Percentiles rank a stretch among this genome's conserved stretches.
These are phyloP conservation scores for Proliferodiscus dingleyae DNA, from an alignment of 2,329 filamentous ascomycete species.

Conservation along the genomic window DNA sequence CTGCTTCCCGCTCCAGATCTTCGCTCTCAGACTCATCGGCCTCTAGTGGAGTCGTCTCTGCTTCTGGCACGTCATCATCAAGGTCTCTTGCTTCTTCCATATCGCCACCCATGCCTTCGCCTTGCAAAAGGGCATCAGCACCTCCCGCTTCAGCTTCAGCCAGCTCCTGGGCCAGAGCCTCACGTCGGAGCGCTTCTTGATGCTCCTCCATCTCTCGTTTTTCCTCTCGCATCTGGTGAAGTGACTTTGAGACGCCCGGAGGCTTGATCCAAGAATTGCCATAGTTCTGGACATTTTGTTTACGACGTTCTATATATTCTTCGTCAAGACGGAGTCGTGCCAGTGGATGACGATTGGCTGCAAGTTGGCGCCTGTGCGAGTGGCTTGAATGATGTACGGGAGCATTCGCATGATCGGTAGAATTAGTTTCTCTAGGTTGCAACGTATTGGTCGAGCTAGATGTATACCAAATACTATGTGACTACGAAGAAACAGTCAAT, in stretches of 20 bases:
- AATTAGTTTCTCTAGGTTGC: constrained; percentile 30
- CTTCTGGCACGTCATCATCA: constrained; percentile 71
- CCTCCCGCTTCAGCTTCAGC: constrained; percentile 58
- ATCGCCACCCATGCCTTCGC: constrained; percentile 30
- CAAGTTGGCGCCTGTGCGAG: constrained; percentile 36
- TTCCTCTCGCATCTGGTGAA: constrained; percentile 87
- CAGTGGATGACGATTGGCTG: constrained; percentile 57
- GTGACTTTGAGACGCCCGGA: constrained; percentile 80
- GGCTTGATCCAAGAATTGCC: constrained; percentile 88
- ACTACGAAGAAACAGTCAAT: constrained; percentile 39
- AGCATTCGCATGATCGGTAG: constrained; percentile 21
- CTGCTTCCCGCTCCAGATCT: constrained; percentile 37
- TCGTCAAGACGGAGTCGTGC: constrained; percentile 72
- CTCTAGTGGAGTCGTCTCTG: constrained; percentile 34
- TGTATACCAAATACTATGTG: constrained; percentile 69
- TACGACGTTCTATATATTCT: constrained; percentile 67
- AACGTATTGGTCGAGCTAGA: constrained; percentile 42
- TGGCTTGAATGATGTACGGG: constrained; percentile 16
- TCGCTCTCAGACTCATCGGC: constrained; percentile 36
- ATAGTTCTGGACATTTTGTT: constrained; percentile 78
- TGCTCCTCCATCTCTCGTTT: constrained; percentile 83
- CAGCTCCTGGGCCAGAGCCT: constrained; percentile 68
- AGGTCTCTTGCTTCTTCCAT: constrained; percentile 54
- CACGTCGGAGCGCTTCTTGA: constrained; percentile 65
- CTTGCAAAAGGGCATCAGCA: constrained; percentile 35